Base-by-base conservation (phyloP, 768 basidiomycete genomes). In the Pholiota molesta region DNA sequence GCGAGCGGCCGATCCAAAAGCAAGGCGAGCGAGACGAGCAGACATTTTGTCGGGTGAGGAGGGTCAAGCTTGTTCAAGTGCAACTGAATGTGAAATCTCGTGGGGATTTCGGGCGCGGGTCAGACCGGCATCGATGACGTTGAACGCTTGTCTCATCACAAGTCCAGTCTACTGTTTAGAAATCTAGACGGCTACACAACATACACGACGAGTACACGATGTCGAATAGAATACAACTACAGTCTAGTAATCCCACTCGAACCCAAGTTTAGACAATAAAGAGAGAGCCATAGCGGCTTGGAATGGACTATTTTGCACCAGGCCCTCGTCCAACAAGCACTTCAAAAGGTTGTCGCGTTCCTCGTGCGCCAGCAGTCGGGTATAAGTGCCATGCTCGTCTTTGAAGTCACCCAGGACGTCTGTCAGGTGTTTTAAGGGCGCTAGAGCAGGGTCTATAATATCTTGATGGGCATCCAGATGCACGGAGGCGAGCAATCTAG, bases 251-350 rank as follows among this genome's bases (percentile, higher is more conserved):
- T 54, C 60, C 67, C 67, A 68, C 21, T 66, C 42, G 21, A 67
- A 55, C 44, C 81, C 81, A 55, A 78, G 72, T 57, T 74, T 73
- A 16, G 78, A 76, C 59, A 79, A 68, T 52, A 79, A 74, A 6
- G 79, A 74, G 31, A 83, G 68, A 21, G 80, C 80, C 80, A 83
- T 82, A 9, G 82, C 77, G n/a, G 78, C 80, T 60, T 77, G 75
- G 62, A 83, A 82, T 21, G 81, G 78, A 59, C 79, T 78, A 21
- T 69, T 68, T 35, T 59, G 61, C 5, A 69, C 72, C 42, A 81
- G 66, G 11, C 66, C 68, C 35, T 76, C 73, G 60, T 78, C 74
- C 8, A 79, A 66, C 60, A 81, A 65, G 23, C 69, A 69, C 26
- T 71, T 68, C 49, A 75, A 64, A 42, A 79, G 59, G 28, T 63